Evolutionary conservation across 2,329 filamentous ascomycete species (phyloP), one percentile per base, ranked within the genome.

Genomic region (Scedosporium apiospermum): DNA sequence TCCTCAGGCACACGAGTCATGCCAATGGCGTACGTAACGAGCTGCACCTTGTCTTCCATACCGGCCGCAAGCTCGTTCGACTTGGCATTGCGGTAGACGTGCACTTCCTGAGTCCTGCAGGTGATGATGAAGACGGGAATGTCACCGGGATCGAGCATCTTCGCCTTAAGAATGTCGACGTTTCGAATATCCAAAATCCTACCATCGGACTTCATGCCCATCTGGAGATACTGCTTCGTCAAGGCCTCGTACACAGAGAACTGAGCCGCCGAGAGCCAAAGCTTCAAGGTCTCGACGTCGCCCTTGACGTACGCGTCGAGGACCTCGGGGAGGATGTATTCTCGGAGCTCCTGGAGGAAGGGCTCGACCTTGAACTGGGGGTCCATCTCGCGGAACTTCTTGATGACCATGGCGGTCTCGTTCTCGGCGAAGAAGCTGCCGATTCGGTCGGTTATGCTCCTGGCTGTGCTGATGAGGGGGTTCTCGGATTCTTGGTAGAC

Each of bases 351-450:
- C 67, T 90, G 89, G 60, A 98, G 78, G 80, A 98, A 99, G 0
- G 92, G 90, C 75, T 99, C 95, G 68, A 96, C 84, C 73, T 97
- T 91, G 82, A 99, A 99, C 67, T 82, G 84, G 4, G 95, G 93
- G 69, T 99, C 95, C 86, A 98, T 97, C 69, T 93, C 85, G 57
- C 93, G 88, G 82, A 99, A 96, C 75, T 93, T 96, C 80, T 97
- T 98, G 79, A 98, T 96, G 42, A 99, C 95, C 83, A 88, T 89
- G 34, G 95, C 95, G 0, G 92, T 97, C 79, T 99, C 95, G 74
- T 98, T 99, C 76, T 99, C 95, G 65, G 95, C 95, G 68, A 99
- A 99, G 79, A 97, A 99, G 30, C 95, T 92, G 57, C 90, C 91
- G 46, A 99, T 87, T 63, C 89, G 86, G 74, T 99, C 95, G 38